Conservation (phyloP, 805 yeast genomes). For the Candida pseudoglaebosa region DNA sequence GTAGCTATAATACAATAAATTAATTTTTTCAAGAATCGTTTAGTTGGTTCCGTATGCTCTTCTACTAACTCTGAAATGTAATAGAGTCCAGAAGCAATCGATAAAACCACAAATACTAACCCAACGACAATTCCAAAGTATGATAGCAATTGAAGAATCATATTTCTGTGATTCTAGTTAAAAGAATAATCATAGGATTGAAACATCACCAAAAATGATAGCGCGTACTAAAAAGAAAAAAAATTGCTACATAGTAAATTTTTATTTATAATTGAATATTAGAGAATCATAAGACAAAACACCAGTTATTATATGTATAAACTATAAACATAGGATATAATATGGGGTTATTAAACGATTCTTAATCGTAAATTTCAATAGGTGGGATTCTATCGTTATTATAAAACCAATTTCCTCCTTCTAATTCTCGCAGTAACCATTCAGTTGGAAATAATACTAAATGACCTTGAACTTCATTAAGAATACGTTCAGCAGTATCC, state of each 20-base stretch:
- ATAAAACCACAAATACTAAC: slow-evolving; percentile 35
- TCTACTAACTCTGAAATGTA: slow-evolving; percentile 90
- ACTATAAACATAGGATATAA: no score
- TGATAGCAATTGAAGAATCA: slow-evolving; percentile 39
- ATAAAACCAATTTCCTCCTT: slow-evolving; percentile 92
- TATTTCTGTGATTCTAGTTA: no score
- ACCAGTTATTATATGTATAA: no score
- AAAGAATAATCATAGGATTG: no score
- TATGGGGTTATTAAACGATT: no score
- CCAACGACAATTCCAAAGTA: slow-evolving; percentile 36
- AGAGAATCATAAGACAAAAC: no score
- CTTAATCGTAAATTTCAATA: slow-evolving; percentile 80
- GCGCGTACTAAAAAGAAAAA: no score
- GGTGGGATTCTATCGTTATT: slow-evolving; percentile 93
- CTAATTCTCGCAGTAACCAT: slow-evolving; percentile 85
- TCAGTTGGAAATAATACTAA: slow-evolving; percentile 88
- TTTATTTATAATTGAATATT: no score
- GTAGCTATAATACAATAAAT: slow-evolving; percentile 59
- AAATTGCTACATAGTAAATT: no score
- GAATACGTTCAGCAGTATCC: slow-evolving; percentile 69
- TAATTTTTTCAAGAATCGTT: slow-evolving; percentile 56
- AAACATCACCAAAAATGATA: no score
- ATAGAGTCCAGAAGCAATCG: slow-evolving; percentile 88
- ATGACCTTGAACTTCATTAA: slow-evolving; percentile 77
- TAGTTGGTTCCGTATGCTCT: slow-evolving; percentile 86